Base-by-base conservation (phyloP, 2,329 filamentous ascomycete species). In the Mycogone perniciosa region DNA sequence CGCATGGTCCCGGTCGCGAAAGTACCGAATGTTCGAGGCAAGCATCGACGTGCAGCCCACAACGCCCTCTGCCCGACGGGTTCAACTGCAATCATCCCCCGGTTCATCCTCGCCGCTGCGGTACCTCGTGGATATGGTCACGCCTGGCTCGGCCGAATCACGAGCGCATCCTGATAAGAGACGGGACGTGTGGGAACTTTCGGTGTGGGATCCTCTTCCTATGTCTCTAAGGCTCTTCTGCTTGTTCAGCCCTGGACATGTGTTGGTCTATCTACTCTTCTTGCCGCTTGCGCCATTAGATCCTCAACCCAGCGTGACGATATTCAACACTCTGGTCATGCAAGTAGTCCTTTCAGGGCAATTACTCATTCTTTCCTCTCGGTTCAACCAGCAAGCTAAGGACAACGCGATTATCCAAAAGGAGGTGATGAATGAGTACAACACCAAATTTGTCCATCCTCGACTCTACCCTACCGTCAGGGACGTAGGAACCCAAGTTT, bases 381-480 rank as follows among this genome's bases (percentile, higher is more conserved):
- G 77, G 33, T 97, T 92, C 68, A 77, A 81, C 4, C 91, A 92
- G 64, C 91, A 97, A 66, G 82, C 81, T 54, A 95, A 90, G 64
- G 93, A 99, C 67, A 82, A 81, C 2, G 77, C 84, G 2, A 78
- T 96, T 43, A 86, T 99, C 52, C 89, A 95, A 59, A 89, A 86
- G 60, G 88, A 97, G 68, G 92, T 97, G 5, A 77, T 97, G 70
- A 85, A 90, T 65, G 93, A 99, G 70, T 99, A 99, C 64, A 89
- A 97, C 64, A 88, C 83, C 59, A 99, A 99, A 71, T 96, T 86
- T 63, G 93, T 99, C 1, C 89, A 95, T 62, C 93, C 93, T 2
- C 80, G 85, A 8, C 80, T 95, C n/a, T 88, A 95, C 59, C 88
- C 86, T 6, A 75, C 87, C 5, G 88, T 95, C 57, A 71, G 80